Percentiles rank a stretch among this genome's conserved stretches.
These are phyloP conservation scores for Limnanthes douglasii DNA, from an alignment of 345 rosid genomes.

Conservation along the genomic window DNA sequence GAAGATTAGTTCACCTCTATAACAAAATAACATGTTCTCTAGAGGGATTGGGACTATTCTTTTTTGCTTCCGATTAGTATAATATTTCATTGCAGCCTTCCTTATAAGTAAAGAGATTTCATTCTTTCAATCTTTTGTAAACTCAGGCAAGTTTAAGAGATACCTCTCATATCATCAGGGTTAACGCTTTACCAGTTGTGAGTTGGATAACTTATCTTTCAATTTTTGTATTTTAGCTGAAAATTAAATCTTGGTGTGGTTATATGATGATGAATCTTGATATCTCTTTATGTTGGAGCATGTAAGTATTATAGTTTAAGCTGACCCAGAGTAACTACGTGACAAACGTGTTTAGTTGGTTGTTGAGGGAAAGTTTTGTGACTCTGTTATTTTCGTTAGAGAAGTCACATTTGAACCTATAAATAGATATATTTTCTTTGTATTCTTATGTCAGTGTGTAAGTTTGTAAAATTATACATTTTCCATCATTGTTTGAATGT, in stretches of 20 bases:
- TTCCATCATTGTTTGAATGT: constrained; percentile 2
- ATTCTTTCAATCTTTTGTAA: constrained; percentile 11
- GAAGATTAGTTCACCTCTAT: constrained; percentile 73
- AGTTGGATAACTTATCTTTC: constrained; percentile 16
- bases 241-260: constrained; percentile 3
- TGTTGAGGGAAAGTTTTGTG: constrained; percentile 99
- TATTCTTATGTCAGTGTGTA: constrained; percentile 92
- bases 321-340: constrained; percentile 89
- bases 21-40: constrained; percentile 82
- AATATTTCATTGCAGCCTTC: constrained; percentile 8
- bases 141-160: constrained; percentile 94
- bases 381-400: constrained; percentile 95
- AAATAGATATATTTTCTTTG: constrained; percentile 91
- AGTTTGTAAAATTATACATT: constrained; percentile 26
- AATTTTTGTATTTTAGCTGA: neutral
- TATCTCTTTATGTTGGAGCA: constrained; percentile 25
- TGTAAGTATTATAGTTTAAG: constrained; percentile 96
- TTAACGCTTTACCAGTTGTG: constrained; percentile 90
- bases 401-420: constrained; percentile 98
- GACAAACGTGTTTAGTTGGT: constrained; percentile 91
- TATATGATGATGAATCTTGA: constrained; percentile 5
- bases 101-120: neutral
- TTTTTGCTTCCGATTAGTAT: constrained; percentile 85
- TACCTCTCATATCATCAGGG: constrained; percentile 87
- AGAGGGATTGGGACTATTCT: constrained; percentile 97